Conservation (phyloP, 495 filamentous ascomycete genomes). For the Penicillium salamii region DNA sequence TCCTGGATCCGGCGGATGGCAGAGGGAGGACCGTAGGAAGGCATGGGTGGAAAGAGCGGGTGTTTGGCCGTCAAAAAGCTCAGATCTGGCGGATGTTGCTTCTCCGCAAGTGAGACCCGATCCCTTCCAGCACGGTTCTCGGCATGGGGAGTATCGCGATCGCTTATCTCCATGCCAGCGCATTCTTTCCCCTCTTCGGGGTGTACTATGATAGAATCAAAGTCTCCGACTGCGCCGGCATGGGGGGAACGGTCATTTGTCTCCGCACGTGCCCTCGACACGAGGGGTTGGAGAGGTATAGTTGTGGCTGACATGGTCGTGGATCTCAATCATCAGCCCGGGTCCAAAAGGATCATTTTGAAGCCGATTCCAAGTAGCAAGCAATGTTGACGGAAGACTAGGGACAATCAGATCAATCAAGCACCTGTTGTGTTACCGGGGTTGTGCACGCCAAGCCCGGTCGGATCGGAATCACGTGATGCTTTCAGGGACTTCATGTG, state of each 20-base stretch:
- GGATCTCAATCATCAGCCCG: background rate
- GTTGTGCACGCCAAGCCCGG: background rate
- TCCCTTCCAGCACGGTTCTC: background rate
- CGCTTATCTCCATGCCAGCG: background rate
- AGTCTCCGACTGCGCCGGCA: background rate
- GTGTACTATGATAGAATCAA: background rate
- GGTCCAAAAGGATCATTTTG: background rate
- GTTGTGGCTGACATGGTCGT: constrained; percentile 5
- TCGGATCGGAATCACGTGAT: background rate
- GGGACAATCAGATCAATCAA: no score
- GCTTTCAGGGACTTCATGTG: background rate
- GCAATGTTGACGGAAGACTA: background rate
- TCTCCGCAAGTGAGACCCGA: background rate
- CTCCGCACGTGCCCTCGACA: constrained; percentile 4
- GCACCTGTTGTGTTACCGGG: background rate
- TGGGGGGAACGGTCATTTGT: constrained; percentile 2
- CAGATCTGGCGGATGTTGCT: background rate
- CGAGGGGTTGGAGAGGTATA: constrained; percentile 8
- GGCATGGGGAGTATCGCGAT: background rate
- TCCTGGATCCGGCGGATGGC: constrained; percentile 61
- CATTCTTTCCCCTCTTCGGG: background rate
- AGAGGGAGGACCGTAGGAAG: constrained; percentile 76
- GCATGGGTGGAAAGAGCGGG: constrained; percentile 85
- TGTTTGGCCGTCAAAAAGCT: constrained; percentile 35
- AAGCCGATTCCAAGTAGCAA: background rate